Evolutionary conservation across 192 early-diverging fungal genomes (phyloP), one percentile per base, ranked within the genome.

Genomic region (Rhizoclosmatium globosum): DNA sequence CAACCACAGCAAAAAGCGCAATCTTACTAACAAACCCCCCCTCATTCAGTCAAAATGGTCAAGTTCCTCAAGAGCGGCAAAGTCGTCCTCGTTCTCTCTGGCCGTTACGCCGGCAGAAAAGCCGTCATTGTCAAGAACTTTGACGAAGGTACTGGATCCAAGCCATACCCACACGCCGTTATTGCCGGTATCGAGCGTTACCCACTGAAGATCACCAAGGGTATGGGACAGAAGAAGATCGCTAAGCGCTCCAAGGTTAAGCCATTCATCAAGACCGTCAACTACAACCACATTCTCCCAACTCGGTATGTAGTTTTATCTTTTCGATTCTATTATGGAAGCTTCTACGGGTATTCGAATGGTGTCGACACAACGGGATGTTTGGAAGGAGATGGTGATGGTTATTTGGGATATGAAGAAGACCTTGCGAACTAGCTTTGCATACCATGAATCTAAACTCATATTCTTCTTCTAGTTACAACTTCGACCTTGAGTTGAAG

Each of bases 221-320:
- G 89, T 83, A 99, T 99, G 97, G 92, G 93, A 79, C 92, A 92
- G 87, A 96, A 96, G 93, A 93, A 92, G 89, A 92, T 99, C 65
- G 95, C 95, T 79, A 95, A 96, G 87, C 95, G 98, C 74, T 96
- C 95, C 82, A 92, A 90, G 86, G 97, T 99, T 85, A 99, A 99
- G 97, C 93, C 97, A 82, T 99, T 99, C 91, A 90, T 99, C 88
- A 97, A 98, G 92, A 88, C 91, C 75, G 87, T 99, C 88, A 99
- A 99, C 95, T 98, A 96, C 93, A 94, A 97, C 86, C 98, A 99
- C 92, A 83, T 99, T 75, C 98, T 99, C 97, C 98, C 98, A 86
- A 99, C 98, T 83, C 92, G 98, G 87, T 95, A 92, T 71, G 83
- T 48, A n/a, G 3, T 62, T 23, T 41, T 81, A 60, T 53, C 9